Conservation (phyloP, 2,329 filamentous ascomycete genomes). For the Paecilomyces niveus region DNA sequence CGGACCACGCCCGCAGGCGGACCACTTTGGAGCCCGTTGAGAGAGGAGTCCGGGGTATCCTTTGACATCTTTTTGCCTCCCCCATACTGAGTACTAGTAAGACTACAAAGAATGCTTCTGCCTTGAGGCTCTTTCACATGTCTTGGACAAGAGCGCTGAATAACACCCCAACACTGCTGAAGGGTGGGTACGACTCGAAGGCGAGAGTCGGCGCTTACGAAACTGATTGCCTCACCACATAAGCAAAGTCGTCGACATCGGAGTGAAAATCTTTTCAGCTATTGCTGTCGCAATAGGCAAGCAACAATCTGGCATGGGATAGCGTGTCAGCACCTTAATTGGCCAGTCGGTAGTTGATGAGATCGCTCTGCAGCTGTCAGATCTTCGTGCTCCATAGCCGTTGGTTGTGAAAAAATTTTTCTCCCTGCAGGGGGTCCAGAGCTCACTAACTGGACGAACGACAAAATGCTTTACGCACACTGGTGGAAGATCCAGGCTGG, state of each 20-base stretch:
- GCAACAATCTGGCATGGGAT: background rate
- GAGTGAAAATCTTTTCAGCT: background rate
- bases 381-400: background rate
- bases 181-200: background rate
- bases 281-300: background rate
- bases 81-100: background rate
- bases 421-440: background rate
- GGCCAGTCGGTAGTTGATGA: background rate
- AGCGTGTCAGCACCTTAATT: background rate
- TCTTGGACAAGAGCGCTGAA: background rate
- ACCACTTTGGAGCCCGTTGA: background rate
- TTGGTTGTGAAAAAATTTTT: background rate
- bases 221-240: background rate
- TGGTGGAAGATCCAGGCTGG: background rate
- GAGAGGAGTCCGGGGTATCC: background rate
- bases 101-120: background rate
- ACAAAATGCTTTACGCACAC: background rate
- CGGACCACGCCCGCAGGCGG: background rate
- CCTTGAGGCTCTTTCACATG: background rate
- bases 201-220: background rate
- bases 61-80: background rate
- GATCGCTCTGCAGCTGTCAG: background rate
- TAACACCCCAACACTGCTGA: background rate
- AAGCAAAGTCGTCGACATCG: background rate
- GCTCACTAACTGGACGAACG: background rate